These are phyloP conservation scores for Scedosporium minutisporum DNA, from an alignment of 2,329 filamentous ascomycete genomes.

Conservation along the genomic window DNA sequence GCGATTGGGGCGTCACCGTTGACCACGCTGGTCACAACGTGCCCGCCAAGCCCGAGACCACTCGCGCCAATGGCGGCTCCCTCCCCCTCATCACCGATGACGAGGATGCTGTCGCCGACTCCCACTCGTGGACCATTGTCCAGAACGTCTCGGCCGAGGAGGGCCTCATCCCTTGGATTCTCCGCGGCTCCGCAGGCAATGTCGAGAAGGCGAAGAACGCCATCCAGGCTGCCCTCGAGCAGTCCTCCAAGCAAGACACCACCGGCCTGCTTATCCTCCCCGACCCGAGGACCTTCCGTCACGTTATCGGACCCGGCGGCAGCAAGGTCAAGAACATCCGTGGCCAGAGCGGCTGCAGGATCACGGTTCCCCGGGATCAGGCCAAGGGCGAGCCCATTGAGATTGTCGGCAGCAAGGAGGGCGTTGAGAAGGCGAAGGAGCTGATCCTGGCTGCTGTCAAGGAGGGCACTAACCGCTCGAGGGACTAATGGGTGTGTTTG, in stretches of 20 bases:
- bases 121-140: slow-evolving; percentile 76
- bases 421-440: slow-evolving; percentile 78
- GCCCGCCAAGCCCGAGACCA: slow-evolving; percentile 56
- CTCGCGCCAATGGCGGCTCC: slow-evolving; percentile 48
- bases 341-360: slow-evolving; percentile 84
- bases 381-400: slow-evolving; percentile 73
- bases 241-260: slow-evolving; percentile 58
- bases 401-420: slow-evolving; percentile 69
- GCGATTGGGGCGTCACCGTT: slow-evolving; percentile 78
- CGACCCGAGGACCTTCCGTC: slow-evolving; percentile 80
- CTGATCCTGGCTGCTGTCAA: slow-evolving; percentile 78
- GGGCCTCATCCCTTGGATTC: slow-evolving; percentile 79
- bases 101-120: slow-evolving; percentile 50
- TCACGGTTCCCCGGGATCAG: slow-evolving; percentile 83
- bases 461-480: slow-evolving; percentile 36
- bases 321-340: slow-evolving; percentile 89
- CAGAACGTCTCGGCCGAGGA: slow-evolving; percentile 51
- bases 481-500: background rate
- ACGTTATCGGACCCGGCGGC: slow-evolving; percentile 81
- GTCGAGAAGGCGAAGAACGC: slow-evolving; percentile 71
- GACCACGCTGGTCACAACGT: slow-evolving; percentile 77
- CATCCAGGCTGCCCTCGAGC: slow-evolving; percentile 63
- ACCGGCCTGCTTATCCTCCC: slow-evolving; percentile 85
- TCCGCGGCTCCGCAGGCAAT: slow-evolving; percentile 68
- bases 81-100: slow-evolving; percentile 94